Base-by-base conservation (phyloP, 176 grass and related monocot genomes). In the Rhynchospora breviuscula region DNA sequence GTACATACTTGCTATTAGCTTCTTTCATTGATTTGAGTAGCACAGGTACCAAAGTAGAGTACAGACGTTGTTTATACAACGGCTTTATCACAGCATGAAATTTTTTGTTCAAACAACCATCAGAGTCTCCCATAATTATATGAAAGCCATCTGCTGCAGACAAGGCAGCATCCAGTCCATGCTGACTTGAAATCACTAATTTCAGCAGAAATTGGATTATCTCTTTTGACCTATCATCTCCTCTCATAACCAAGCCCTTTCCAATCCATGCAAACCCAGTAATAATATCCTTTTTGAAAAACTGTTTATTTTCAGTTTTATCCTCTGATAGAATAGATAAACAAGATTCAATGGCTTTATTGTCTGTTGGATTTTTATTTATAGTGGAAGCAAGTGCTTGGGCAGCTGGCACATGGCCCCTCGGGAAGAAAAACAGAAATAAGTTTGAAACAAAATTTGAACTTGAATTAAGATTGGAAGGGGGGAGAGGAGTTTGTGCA, bases 31-130 rank as follows among this genome's bases (percentile, higher is more conserved):
- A 94, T 68, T 88, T 85, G 75, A 93, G 90, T 75, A 98, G 82
- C 49, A 94, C 88, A 13, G 95, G 92, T 83, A 87, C 77, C 77
- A 98, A 71, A 88, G 83, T 88, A 87, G 92, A 91, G 88, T 95
- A 98, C 81, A 94, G 94, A 84, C 95, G 95, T 77, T 98, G 95
- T 76, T 98, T 98, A 90, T 98, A 95, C 74, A 98, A 86, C 74
- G 93, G 91, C 79, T 91, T 98, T 87, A 91, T 87, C 85, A 85
- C 91, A 71, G 90, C 90, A 91, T 98, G 92, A 79, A 95, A 91
- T 64, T 91, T 90, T 89, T 94, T 98, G 87, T 88, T 94, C 85
- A 98, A 90, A 85, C 89, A 94, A 18, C 81, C 89, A 84, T 93
- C 92, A 93, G 95, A 89, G 67, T 98, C 90, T 90, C 87, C 89